Base-by-base conservation (phyloP, 2,329 filamentous ascomycete species). In the Ophiobolus disseminans region DNA sequence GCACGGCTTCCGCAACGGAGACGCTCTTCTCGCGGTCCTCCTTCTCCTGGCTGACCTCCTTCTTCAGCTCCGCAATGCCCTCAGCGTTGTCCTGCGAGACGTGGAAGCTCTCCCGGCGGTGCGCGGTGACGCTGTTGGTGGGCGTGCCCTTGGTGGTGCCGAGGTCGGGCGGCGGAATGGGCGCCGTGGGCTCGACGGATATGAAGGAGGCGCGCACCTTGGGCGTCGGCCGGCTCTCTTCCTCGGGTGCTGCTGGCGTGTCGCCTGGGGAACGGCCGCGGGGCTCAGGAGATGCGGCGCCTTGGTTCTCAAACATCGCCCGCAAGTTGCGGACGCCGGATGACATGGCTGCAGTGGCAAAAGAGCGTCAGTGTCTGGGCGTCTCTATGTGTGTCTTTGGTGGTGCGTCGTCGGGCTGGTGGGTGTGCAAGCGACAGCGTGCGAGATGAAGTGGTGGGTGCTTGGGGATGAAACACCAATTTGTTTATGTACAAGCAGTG, bases 151-250 rank as follows among this genome's bases (percentile, higher is more conserved):
- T 65, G 41, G 54, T 58, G 38, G 58, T 48, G 42, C 63, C 66
- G 6, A 62, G 45, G 31, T 69, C 63, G 40, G 58, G 45, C 31
- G 40, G 50, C 50, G 39, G 40, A 48, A 42, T 60, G 58, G 48
- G 74, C 73, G 55, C 19, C n/a, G 77, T 75, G 40, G 63, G 65
- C 49, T 75, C 76, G 54, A 80, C 77, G 11, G 77, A 66, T 13
- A 80, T 74, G 64, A 80, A 80, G 54, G 75, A 79, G 44, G 78
- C 75, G 57, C 77, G 71, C 42, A 79, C 68, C 60, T 73, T 79
- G 58, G 76, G 76, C 22, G 69, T 70, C 3, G 75, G 73, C 43
- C 70, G 70, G 57, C 59, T 66, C 46, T 51, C 50, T 50, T n/a
- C n/a, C n/a, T n/a, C n/a, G n/a, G 57, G 53, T 54, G 68, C 66